Evolutionary conservation across 148 eudicot genomes (phyloP).

Genomic region (Camellia sinensis): DNA sequence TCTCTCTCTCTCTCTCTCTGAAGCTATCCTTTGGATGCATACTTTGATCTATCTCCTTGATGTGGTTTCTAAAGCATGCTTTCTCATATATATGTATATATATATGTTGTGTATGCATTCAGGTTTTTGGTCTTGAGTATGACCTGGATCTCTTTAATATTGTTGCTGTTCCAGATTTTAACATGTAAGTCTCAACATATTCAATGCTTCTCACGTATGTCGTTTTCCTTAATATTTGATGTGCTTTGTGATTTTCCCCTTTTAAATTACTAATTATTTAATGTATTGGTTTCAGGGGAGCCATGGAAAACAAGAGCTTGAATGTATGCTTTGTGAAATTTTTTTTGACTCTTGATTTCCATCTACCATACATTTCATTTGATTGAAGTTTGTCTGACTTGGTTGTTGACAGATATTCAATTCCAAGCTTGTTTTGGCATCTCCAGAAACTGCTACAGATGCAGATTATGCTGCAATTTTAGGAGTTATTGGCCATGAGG

Average conservation of each 20-base stretch:
- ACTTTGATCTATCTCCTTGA: background rate
- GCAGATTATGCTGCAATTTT: slow-evolving; percentile 93
- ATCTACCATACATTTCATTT: background rate
- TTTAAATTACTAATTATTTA: slow-evolving; percentile 10
- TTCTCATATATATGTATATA: background rate
- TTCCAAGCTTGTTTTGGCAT: slow-evolving; percentile 97
- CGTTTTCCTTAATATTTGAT: background rate
- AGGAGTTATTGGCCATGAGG: slow-evolving; percentile 99
- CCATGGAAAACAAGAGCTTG: slow-evolving; percentile 98
- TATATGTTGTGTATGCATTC: background rate
- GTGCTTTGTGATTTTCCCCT: background rate
- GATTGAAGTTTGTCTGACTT: slow-evolving; percentile 15
- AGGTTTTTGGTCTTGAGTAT: slow-evolving; percentile 98
- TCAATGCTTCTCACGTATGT: background rate
- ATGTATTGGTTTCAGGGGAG: slow-evolving; percentile 70
- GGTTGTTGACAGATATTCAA: slow-evolving; percentile 69
- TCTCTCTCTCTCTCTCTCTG: slow-evolving; percentile 6
- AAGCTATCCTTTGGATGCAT: background rate
- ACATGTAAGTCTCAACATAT: slow-evolving; percentile 58
- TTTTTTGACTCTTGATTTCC: background rate
- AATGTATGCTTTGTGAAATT: slow-evolving; percentile 54
- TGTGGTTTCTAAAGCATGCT: background rate
- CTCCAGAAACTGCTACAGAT: slow-evolving; percentile 98
- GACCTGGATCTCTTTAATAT: slow-evolving; percentile 94
- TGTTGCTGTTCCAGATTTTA: slow-evolving; percentile 99